Evolutionary conservation across 805 yeast species (phyloP).

Genomic region (Schizosaccharomyces osmophilus): DNA sequence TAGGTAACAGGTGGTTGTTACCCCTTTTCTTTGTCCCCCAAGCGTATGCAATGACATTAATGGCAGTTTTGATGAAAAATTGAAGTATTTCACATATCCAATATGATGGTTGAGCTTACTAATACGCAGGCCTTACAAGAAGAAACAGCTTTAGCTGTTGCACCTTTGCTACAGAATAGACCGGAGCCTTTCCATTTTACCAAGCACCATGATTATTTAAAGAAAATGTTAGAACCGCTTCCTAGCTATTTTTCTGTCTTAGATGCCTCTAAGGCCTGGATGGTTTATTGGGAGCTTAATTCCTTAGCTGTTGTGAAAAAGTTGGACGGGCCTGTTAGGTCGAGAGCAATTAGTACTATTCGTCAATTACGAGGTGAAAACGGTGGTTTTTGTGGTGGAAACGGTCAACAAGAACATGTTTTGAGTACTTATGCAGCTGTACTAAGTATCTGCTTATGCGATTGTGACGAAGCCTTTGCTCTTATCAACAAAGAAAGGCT

Average conservation of each 20-base stretch:
- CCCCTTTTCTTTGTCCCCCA: neutral
- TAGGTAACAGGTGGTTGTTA: neutral
- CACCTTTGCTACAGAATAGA: neutral
- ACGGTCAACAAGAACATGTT: conserved; percentile 55
- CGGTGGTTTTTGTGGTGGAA: conserved; percentile 76
- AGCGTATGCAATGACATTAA: too few species aligned
- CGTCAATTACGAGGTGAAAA: conserved; percentile 9
- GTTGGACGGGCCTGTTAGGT: conserved; percentile 5
- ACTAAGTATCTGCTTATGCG: conserved; percentile 27
- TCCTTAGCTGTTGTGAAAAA: conserved; percentile 21
- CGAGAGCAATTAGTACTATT: neutral
- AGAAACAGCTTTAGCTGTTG: neutral
- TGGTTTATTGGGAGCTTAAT: conserved; percentile 62
- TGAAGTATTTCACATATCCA: too few species aligned
- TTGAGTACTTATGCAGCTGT: conserved; percentile 69
- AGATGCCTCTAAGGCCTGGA: conserved; percentile 87
- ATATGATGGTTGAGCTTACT: neutral
- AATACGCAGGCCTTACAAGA: neutral
- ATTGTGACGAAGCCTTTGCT: conserved; percentile 21
- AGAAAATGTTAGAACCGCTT: conserved; percentile 13
- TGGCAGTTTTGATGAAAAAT: too few species aligned
- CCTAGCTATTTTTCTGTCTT: conserved; percentile 29
- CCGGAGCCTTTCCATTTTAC: neutral
- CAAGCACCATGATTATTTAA: neutral
- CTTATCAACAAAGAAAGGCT: conserved; percentile 24